Conservation (phyloP, 2,329 filamentous ascomycete genomes). For the Davidsoniella eucalypti region DNA sequence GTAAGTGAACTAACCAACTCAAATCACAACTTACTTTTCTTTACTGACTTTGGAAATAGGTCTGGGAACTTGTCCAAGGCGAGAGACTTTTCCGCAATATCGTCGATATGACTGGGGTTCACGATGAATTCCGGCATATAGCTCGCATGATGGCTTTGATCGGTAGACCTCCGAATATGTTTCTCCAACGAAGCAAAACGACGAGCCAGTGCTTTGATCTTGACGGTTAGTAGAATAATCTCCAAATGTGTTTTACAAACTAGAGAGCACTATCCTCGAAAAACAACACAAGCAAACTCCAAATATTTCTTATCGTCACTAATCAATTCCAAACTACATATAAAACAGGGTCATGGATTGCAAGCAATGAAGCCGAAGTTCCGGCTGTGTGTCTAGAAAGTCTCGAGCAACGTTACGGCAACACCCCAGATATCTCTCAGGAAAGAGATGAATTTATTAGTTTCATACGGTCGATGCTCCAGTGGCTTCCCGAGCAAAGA, state of each 20-base stretch:
- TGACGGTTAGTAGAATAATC: conserved; percentile 3
- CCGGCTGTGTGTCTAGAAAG: conserved; percentile 8
- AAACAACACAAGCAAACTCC: neutral
- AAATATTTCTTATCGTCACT: neutral
- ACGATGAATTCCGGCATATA: conserved; percentile 9
- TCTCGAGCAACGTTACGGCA: conserved; percentile 6
- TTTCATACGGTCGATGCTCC: conserved; percentile 6
- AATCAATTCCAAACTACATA: neutral
- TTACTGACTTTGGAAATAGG: conserved; percentile 2
- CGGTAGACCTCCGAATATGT: conserved; percentile 4
- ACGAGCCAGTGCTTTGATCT: conserved; percentile 9
- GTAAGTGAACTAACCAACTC: neutral
- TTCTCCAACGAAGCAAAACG: conserved; percentile 1
- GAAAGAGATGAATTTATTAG: conserved; percentile 7
- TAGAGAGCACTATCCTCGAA: neutral
- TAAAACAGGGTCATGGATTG: conserved; percentile 8
- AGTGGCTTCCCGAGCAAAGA: conserved; percentile 12
- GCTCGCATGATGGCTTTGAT: conserved; percentile 12
- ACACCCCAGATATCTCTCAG: neutral
- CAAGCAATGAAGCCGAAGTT: conserved; percentile 8
- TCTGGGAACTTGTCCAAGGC: conserved; percentile 11
- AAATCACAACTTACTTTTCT: neutral
- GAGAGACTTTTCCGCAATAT: conserved; percentile 7
- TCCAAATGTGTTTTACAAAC: neutral
- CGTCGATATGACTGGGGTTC: conserved; percentile 2